Percentiles rank a stretch among this genome's conserved stretches.
These are phyloP conservation scores for Candida nitratophila DNA, from an alignment of 805 yeast genomes.

Conservation along the genomic window DNA sequence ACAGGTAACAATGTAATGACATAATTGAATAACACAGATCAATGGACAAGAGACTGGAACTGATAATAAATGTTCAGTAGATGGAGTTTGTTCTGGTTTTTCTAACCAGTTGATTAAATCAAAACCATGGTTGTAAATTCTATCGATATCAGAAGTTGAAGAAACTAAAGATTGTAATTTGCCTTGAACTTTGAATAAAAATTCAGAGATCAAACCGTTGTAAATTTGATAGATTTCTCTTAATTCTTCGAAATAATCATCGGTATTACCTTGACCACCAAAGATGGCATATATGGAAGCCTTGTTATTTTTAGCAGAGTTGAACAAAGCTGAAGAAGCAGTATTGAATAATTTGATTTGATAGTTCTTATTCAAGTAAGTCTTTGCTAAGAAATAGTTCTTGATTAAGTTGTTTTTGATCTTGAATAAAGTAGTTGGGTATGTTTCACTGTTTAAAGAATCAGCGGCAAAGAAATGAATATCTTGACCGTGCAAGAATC, in stretches of 20 bases:
- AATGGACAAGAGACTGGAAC: constrained; percentile 97
- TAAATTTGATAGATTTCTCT: constrained; percentile 77
- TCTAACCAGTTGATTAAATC: constrained; percentile 85
- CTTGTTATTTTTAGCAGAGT: constrained; percentile 47
- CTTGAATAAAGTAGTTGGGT: constrained; percentile 64
- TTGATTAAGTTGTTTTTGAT: constrained; percentile 64
- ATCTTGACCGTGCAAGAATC: constrained; percentile 68
- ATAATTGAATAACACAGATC: constrained; percentile 90
- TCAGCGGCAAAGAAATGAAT: constrained; percentile 84
- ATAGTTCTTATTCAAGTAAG: constrained; percentile 19
- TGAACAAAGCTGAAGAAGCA: constrained; percentile 39
- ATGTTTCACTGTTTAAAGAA: constrained; percentile 48
- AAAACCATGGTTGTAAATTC: constrained; percentile 89
- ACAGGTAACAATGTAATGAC: constrained; percentile 87
- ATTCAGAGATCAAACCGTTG: constrained; percentile 64
- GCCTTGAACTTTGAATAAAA: constrained; percentile 62
- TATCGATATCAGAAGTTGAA: constrained; percentile 69
- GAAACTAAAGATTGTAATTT: constrained; percentile 63
- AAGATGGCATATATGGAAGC: constrained; percentile 74
- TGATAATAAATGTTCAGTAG: constrained; percentile 75
- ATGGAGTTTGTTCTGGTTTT: constrained; percentile 81
- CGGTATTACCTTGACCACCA: constrained; percentile 99
- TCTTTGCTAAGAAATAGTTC: constrained; percentile 53
- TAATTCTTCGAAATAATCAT: constrained; percentile 94
- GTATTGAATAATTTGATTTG: constrained; percentile 11